Evolutionary conservation across 768 basidiomycete species (phyloP), one percentile per base, ranked within the genome.

Genomic region (Hypsizygus marmoreus): DNA sequence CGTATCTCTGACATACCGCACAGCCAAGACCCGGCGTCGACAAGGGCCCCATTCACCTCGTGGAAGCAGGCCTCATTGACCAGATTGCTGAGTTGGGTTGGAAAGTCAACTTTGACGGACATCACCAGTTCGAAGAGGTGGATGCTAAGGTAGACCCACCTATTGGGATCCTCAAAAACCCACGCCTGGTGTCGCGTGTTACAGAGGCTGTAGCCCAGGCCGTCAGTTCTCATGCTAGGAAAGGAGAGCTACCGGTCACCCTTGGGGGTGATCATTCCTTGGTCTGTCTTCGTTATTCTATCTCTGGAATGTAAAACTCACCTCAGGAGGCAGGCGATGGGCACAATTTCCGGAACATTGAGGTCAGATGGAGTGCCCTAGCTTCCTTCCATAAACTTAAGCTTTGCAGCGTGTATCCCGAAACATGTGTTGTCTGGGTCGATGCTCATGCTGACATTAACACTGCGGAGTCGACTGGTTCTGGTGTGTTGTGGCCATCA

Each of bases 361-460:
- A 79, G 75, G 89, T 89, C 64, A 60, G 77, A 49, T 11, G 40
- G 41, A 45, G 19, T 6, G 2, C 10, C 22, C 4, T 19, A 25
- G 14, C 26, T n/a, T 31, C 14, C 46, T 32, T 17, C 16, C 24
- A 30, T 37, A 7, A 25, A 42, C 1, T 34, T 5, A 29, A 30
- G 23, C 22, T 33, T 37, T 8, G 19, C 39, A 91, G 90, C 46
- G 72, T 75, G 35, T 77, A 90, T 60, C 85, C 88, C 10, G 80
- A 91, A 22, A 84, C 89, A 17, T 90, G 91, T 62, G 85, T 99
- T 26, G 72, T 99, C 50, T 98, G 97, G 97, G 74, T 98, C 48
- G 97, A 99, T 62, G 97, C 97, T 2, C 97, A 97, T 58, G 88
- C 93, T 14, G 97, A 98, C 63, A 92, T 99, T 71, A 97, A 99